Conservation (phyloP, 2,329 filamentous ascomycete species). For the Thelonectria discophora region DNA sequence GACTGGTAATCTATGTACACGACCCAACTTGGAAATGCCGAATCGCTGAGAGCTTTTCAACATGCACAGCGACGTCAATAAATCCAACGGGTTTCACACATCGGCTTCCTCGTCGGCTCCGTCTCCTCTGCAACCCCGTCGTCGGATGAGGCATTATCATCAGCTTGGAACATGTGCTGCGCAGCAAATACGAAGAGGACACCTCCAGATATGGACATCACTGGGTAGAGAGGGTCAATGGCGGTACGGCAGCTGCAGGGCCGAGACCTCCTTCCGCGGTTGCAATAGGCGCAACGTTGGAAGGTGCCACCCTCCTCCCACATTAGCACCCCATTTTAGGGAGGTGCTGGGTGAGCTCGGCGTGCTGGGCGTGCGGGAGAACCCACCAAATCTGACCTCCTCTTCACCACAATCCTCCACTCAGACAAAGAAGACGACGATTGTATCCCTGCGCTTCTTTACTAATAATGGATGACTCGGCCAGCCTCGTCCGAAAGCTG, state of each 20-base stretch:
- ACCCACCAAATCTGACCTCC: conserved; percentile 5
- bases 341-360: conserved; percentile 2
- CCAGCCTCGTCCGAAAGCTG: conserved; percentile 21
- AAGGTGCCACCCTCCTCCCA: background rate
- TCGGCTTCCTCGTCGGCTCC: no score
- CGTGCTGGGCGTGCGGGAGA: background rate
- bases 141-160: no score
- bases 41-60: background rate
- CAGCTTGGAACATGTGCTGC: background rate
- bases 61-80: background rate
- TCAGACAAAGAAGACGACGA: conserved; percentile 2
- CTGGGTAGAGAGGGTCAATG: background rate
- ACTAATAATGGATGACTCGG: background rate
- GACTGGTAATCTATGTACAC: background rate
- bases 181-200: background rate
- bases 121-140: no score
- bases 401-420: background rate
- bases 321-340: conserved; percentile 12
- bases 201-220: background rate
- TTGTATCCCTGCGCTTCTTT: conserved; percentile 2
- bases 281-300: background rate
- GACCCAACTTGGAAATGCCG: background rate
- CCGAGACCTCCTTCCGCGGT: background rate
- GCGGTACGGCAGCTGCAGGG: background rate
- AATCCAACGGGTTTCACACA: background rate